Evolutionary conservation across 2,329 filamentous ascomycete species (phyloP).

Genomic region (Cladosporium sp.): DNA sequence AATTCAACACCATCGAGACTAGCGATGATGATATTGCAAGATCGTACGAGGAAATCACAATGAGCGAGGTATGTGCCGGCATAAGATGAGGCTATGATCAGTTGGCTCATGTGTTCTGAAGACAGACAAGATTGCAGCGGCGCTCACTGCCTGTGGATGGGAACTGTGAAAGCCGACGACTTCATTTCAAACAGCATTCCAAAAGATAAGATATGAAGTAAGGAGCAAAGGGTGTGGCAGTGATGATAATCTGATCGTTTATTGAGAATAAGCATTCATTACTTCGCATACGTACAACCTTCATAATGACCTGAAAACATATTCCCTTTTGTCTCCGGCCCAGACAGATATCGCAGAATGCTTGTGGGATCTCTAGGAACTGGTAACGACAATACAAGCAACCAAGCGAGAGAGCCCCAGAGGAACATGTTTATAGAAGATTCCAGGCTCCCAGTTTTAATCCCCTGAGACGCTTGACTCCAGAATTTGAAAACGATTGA

Average conservation of each 20-base stretch:
- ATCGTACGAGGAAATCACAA: background rate
- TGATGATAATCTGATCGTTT: background rate
- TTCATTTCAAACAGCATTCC: background rate
- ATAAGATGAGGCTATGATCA: background rate
- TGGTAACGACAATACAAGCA: too few relatives aligned
- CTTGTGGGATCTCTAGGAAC: too few relatives aligned
- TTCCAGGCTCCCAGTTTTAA: too few relatives aligned
- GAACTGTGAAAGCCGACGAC: background rate
- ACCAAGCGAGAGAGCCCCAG: too few relatives aligned
- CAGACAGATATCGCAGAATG: too few relatives aligned
- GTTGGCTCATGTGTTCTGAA: background rate
- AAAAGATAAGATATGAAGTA: background rate
- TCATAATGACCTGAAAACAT: background rate
- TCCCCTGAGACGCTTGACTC: too few relatives aligned
- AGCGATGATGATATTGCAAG: background rate
- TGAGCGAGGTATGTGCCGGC: background rate
- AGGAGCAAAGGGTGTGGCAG: background rate
- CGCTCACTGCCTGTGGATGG: background rate
- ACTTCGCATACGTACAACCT: background rate
- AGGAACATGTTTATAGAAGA: too few relatives aligned
- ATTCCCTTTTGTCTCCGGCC: too few relatives aligned
- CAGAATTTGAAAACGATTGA: too few relatives aligned
- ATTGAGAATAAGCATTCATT: background rate
- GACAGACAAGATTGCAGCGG: background rate
- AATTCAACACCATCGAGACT: background rate